These are phyloP conservation scores for Emergomyces pasteurianus DNA, from an alignment of 2,329 filamentous ascomycete genomes.

Conservation along the genomic window DNA sequence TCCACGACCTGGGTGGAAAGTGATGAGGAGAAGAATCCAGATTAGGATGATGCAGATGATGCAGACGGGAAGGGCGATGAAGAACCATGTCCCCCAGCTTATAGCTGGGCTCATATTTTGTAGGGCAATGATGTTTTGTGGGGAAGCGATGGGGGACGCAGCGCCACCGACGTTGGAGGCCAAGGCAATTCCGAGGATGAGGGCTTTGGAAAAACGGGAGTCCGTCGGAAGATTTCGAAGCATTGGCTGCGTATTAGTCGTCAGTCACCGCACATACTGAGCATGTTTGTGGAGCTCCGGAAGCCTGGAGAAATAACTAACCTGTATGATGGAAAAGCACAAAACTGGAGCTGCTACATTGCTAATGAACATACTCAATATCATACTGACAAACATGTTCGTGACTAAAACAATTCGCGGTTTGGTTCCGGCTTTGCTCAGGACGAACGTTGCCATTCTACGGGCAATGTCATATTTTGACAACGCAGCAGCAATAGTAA, in stretches of 20 bases:
- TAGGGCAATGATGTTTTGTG: slow-evolving; percentile 92
- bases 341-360: slow-evolving; percentile 95
- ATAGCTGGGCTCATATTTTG: slow-evolving; percentile 89
- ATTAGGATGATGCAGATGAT: slow-evolving; percentile 78
- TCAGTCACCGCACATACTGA: slow-evolving; percentile 4
- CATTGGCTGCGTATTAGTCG: slow-evolving; percentile 52
- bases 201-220: slow-evolving; percentile 85
- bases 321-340: slow-evolving; percentile 95
- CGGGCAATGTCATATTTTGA: slow-evolving; percentile 98
- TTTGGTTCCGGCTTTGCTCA: slow-evolving; percentile 89
- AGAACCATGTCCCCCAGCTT: slow-evolving; percentile 95
- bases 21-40: slow-evolving; percentile 73
- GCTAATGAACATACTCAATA: slow-evolving; percentile 98
- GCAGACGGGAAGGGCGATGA: slow-evolving; percentile 85
- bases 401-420: slow-evolving; percentile 84
- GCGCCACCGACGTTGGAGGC: slow-evolving; percentile 94
- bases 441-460: slow-evolving; percentile 86
- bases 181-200: slow-evolving; percentile 89
- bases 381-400: slow-evolving; percentile 97
- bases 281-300: neutral
- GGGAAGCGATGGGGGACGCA: slow-evolving; percentile 90
- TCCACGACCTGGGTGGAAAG: slow-evolving; percentile 73
- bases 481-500: slow-evolving; percentile 86
- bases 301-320: slow-evolving; percentile 25
- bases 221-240: slow-evolving; percentile 83